Percentiles rank a stretch among this genome's conserved stretches.
Conservation (phyloP, 768 basidiomycete genomes). For the Mycena pura region DNA sequence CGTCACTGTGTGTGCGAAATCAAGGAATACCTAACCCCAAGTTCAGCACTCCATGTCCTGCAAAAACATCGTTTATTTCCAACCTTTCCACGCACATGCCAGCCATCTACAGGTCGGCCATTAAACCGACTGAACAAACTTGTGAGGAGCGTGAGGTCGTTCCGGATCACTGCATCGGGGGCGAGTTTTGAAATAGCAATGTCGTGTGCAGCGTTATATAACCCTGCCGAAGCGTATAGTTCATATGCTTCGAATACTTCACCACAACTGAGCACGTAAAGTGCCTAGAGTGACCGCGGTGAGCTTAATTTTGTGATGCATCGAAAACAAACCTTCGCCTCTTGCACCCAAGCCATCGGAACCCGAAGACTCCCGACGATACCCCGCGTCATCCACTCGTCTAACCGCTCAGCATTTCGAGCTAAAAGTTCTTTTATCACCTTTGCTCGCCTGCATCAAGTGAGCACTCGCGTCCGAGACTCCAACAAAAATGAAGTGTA, state of each 20-base stretch:
- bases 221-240: conserved; percentile 71
- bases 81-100: conserved; percentile 88
- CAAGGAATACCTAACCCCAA: conserved; percentile 63
- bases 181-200: conserved; percentile 87
- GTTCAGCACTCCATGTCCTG: not conserved
- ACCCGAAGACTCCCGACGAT: conserved; percentile 79
- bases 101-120: conserved; percentile 67
- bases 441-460: conserved; percentile 69
- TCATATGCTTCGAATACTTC: conserved; percentile 79
- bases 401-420: conserved; percentile 67
- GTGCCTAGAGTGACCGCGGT: conserved; percentile 55
- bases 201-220: conserved; percentile 78
- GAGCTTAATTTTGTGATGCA: not conserved
- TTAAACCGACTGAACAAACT: conserved; percentile 74
- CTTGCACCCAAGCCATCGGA: conserved; percentile 87
- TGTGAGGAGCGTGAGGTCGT: conserved; percentile 66
- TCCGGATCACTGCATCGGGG: conserved; percentile 82
- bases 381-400: conserved; percentile 77
- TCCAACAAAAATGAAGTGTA: conserved; percentile 45
- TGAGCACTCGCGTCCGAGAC: conserved; percentile 1
- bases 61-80: conserved; percentile 21
- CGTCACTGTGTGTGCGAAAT: conserved; percentile 71
- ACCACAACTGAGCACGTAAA: conserved; percentile 65
- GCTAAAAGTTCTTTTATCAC: conserved; percentile 83
- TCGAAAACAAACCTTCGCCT: conserved; percentile 70